phyloP scores from a whole-genome alignment of 345 rosid genomes.

The Linum usitatissimum region DNA sequence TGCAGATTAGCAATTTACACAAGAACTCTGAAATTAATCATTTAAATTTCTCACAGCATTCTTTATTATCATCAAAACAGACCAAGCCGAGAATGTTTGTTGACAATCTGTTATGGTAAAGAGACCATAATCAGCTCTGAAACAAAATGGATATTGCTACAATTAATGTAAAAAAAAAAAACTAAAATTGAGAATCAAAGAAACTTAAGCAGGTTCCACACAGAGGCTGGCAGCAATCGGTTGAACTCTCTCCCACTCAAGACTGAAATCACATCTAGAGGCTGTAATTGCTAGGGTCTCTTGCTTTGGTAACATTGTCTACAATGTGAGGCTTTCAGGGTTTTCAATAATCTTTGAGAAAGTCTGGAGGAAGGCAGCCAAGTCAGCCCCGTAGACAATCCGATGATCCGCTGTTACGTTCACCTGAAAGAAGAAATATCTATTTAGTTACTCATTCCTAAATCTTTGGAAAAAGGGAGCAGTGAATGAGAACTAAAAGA shows the following conservation, averaged over 20 bases:
- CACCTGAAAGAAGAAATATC: constrained; percentile 39
- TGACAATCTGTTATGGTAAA: too few relatives aligned
- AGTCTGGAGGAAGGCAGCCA: constrained; percentile 88
- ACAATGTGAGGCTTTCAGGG: constrained; percentile 75
- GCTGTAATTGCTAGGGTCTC: neutral
- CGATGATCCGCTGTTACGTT: constrained; percentile 96
- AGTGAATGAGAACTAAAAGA: too few relatives aligned
- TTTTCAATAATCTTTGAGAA: constrained; percentile 78
- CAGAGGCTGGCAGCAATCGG: neutral
- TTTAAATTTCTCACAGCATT: neutral
- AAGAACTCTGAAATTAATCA: neutral
- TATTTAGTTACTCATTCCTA: constrained; percentile 6
- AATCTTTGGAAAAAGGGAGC: neutral
- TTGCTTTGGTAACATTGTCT: constrained; percentile 16
- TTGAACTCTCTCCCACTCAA: neutral
- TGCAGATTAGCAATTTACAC: neutral
- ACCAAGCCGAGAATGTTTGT: neutral
- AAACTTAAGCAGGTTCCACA: neutral
- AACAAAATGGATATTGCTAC: neutral
- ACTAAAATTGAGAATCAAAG: neutral
- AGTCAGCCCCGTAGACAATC: constrained; percentile 83
- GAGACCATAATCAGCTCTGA: neutral
- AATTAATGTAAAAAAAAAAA: too few relatives aligned
- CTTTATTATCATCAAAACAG: neutral
- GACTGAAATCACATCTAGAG: neutral